Base-by-base conservation (phyloP, 352 stramenopile genomes). In the Pythium aphanidermatum region DNA sequence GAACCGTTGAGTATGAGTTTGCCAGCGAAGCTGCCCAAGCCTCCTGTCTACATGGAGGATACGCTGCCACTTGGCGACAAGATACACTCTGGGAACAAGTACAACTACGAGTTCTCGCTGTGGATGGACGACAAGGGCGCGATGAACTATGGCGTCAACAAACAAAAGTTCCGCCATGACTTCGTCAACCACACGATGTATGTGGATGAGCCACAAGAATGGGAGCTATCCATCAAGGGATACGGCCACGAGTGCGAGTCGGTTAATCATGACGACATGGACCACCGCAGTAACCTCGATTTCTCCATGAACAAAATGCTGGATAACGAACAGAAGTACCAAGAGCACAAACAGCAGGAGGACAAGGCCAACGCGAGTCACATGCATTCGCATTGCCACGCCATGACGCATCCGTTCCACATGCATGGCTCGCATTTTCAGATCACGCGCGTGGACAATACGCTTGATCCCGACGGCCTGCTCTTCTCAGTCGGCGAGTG, bases 371-470 rank as follows among this genome's bases (percentile, higher is more conserved):
- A 45, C 37, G 23, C 19, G 48, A 40, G 19, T 4, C 34, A 37
- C 34, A 14, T 8, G 17, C 49, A 65, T 30, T 50, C 49, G 47
- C 51, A 64, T 43, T 88, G 75, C 55, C 76, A 77, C 35, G 70
- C 71, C 16, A 86, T 88, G 76, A 86, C 67, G 23, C 75, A 88
- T 34, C 75, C 75, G 34, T 91, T 88, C 61, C 79, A 91, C 53
- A 80, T 91, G 41, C 79, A 91, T 65, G 63, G 63, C 28, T 79
- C 71, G 30, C 79, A 88, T 51, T 87, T 91, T 37, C 74, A 86
- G 53, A 58, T 88, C 29, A 70, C 71, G 16, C 56, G 44, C 25
- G 64, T 75, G 37, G 65, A 71, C 21, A 55, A 54, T 5, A 55
- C 35, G 25, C 56, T 69, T 1, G 74, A 86, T 37, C 70, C 74